phyloP scores from a whole-genome alignment of 345 rosid species.

The Crucihimalaya himalaica region DNA sequence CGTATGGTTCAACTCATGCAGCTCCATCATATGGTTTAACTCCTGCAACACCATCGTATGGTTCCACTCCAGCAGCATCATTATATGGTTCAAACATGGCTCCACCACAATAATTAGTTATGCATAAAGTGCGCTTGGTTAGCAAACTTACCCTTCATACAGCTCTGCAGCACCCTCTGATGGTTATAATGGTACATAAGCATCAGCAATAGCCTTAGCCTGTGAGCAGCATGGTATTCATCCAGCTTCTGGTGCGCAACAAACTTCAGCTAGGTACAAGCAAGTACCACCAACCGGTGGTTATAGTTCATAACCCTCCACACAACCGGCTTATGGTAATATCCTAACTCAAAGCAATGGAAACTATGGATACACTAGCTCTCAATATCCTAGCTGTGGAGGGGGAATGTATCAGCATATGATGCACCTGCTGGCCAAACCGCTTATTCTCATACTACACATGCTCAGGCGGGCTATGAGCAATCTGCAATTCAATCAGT shows the following conservation, averaged over 20 bases:
- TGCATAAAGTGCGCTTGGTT: conserved; percentile 58
- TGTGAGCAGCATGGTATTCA: conserved; percentile 52
- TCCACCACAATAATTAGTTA: conserved; percentile 70
- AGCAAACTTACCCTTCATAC: conserved; percentile 63
- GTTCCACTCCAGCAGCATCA: conserved; percentile 50
- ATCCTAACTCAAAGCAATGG: conserved; percentile 54
- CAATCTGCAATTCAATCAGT: conserved; percentile 61
- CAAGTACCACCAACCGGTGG: conserved; percentile 55
- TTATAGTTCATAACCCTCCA: conserved; percentile 56
- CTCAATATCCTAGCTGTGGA: conserved; percentile 68
- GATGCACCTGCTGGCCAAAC: conserved; percentile 51
- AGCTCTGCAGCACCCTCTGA: conserved; percentile 57
- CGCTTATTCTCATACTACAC: conserved; percentile 57
- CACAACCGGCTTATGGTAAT: conserved; percentile 62
- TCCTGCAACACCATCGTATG: conserved; percentile 42
- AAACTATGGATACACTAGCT: conserved; percentile 55
- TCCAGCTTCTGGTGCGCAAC: conserved; percentile 46
- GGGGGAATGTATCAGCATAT: conserved; percentile 47
- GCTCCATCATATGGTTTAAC: conserved; percentile 58
- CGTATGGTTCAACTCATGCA: conserved; percentile 56
- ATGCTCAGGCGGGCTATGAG: conserved; percentile 67
- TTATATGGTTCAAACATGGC: conserved; percentile 55
- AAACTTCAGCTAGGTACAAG: conserved; percentile 46
- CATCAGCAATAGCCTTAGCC: conserved; percentile 43
- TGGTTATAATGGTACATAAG: conserved; percentile 54